Percentiles rank a stretch among this genome's conserved stretches.
Conservation (phyloP, 768 basidiomycete genomes). For the Pleurotus djamor region DNA sequence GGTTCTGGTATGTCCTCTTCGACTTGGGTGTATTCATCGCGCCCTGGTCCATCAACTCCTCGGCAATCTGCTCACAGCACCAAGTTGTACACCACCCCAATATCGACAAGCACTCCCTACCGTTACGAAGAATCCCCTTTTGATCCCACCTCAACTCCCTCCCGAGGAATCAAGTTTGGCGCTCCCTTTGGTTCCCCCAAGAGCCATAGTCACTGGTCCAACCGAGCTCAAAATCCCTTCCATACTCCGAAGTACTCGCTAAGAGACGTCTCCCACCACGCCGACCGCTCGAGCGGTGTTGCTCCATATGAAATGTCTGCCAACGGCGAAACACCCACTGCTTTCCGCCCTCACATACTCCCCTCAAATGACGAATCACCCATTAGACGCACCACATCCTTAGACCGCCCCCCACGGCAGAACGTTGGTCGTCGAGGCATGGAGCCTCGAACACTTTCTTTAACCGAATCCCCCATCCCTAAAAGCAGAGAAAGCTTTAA, state of each 20-base stretch:
- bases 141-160: slow-evolving; percentile 79
- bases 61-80: slow-evolving; percentile 33
- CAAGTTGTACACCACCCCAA: slow-evolving; percentile 38
- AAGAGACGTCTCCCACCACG: slow-evolving; percentile 4
- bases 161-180: slow-evolving; percentile 69
- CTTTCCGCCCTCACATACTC: slow-evolving; percentile 16
- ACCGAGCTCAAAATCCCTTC: slow-evolving; percentile 40
- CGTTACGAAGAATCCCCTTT: slow-evolving; percentile 56
- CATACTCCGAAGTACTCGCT: slow-evolving; percentile 46
- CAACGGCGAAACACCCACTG: neutral
- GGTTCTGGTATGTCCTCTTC: slow-evolving; percentile 26
- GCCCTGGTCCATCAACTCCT: slow-evolving; percentile 56
- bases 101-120: slow-evolving; percentile 28
- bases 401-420: slow-evolving; percentile 20
- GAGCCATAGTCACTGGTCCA: slow-evolving; percentile 39
- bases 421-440: neutral
- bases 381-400: slow-evolving; percentile 38
- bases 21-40: slow-evolving; percentile 50
- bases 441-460: neutral
- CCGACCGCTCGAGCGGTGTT: neutral
- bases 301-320: neutral
- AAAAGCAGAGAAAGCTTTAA: neutral
- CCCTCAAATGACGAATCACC: slow-evolving; percentile 50
- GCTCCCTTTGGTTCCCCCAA: slow-evolving; percentile 64
- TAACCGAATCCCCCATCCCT: neutral